Evolutionary conservation across 2,329 filamentous ascomycete genomes (phyloP), one percentile per base, ranked within the genome.

Genomic region (Phialophora chinensis): DNA sequence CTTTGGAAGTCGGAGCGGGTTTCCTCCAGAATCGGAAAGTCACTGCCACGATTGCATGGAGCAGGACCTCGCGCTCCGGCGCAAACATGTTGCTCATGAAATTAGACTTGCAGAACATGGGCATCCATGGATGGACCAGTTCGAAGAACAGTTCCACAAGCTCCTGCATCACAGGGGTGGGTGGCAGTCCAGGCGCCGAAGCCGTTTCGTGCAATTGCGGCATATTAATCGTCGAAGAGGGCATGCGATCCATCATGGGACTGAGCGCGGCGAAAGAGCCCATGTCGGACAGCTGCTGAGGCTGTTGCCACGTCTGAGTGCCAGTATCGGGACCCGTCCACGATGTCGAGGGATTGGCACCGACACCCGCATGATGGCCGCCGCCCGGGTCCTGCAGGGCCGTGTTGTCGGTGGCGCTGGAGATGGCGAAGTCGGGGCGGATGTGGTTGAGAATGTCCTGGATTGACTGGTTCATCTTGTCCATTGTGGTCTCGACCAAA

Each of bases 401-500:
- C 29, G 60, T 29, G 33, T 20, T n/a, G 50, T 38, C 38, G 31
- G 31, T 17, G 31, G 49, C 55, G 27, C 33, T 55, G 23, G 60
- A 50, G 1, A n/a, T 29, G 60, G 60, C 35, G 50, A 54, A 27
- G 49, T 62, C 62, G 1, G 62, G 54, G 14, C 33, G 62, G 38
- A 64, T 29, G 29, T 56, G 62, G 29, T 7, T 64, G 20, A 64
- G 62, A 12, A 64, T 20, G 5, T 64, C 55, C 14, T 64, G 62
- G 20, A 64, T 64, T 12, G 62, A 64, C 38, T 59, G 62, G n/a
- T 64, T 64, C 27, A 64, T 64, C 44, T 64, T 64, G 27, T 59
- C 55, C 62, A 64, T 64, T 1, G 25, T 64, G 23, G 14, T 64
- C 29, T 64, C 62, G 4, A 64, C 20, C 14, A 58, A 44, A 50